phyloP scores from a whole-genome alignment of 192 early-diverging fungal species.

The Linderina pennispora region DNA sequence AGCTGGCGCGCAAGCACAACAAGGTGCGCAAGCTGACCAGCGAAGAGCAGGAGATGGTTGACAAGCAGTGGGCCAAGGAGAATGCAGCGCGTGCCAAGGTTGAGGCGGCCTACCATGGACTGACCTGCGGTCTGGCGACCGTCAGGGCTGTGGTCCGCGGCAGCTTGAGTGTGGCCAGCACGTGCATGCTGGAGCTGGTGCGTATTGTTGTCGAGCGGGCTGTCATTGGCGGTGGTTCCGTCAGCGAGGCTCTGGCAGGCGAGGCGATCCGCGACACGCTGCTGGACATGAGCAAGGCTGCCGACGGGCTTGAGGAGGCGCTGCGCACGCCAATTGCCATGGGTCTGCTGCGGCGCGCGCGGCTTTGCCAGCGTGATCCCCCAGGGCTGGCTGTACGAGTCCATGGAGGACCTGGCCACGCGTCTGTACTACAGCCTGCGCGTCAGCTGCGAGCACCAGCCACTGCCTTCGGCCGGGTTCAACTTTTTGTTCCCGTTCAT shows the following conservation, averaged over 20 bases:
- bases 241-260: conserved; percentile 45
- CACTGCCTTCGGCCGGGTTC: conserved; percentile 57
- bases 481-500: conserved; percentile 62
- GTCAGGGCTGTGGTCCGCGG: conserved; percentile 60
- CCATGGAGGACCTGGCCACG: conserved; percentile 37
- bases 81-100: conserved; percentile 61
- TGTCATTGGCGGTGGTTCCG: conserved; percentile 8
- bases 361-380: conserved; percentile 21
- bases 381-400: conserved; percentile 21
- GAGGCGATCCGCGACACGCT: conserved; percentile 53
- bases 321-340: conserved; percentile 24
- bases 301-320: conserved; percentile 28
- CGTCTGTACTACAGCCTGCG: conserved; percentile 66
- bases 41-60: conserved; percentile 68
- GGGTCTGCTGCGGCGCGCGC: conserved; percentile 29
- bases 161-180: conserved; percentile 48
- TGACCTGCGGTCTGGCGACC: conserved; percentile 60
- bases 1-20: conserved; percentile 27
- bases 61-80: conserved; percentile 70
- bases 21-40: conserved; percentile 38
- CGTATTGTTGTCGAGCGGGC: conserved; percentile 50
- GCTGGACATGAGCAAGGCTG: conserved; percentile 45
- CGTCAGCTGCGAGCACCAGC: conserved; percentile 49
- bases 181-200: conserved; percentile 54
- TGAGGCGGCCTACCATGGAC: conserved; percentile 36